Base-by-base conservation (phyloP, 2,329 filamentous ascomycete genomes). In the Cercospora beticola region DNA sequence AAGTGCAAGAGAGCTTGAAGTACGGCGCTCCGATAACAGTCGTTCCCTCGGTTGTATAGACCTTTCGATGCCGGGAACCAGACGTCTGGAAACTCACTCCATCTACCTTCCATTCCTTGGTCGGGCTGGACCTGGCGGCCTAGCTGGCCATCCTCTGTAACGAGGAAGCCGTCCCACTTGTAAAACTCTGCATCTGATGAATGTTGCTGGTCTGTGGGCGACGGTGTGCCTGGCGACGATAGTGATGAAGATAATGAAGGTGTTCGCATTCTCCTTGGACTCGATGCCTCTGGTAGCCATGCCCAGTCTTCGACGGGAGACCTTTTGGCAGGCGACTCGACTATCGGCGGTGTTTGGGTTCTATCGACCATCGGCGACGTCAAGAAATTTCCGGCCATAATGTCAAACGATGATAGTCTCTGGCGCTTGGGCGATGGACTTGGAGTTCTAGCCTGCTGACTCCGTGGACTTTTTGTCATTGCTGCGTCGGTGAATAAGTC, bases 11-110 rank as follows among this genome's bases (percentile, higher is more conserved):
- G 33, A 30, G 57, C 60, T 59, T 70, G 67, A 16, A 70, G 28
- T 14, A 60, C 26, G 9, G 70, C 62, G 28, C 58, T 68, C 1
- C 68, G 52, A 60, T 70, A 70, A 61, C 70, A 71, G 33, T 66
- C 33, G 21, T 64, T 66, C 5, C 31, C 59, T 2, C 36, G 21
- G n/a, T 74, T 74, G 26, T 31, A 0, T 4, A 73, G 49, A 18
- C 71, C 70, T 59, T 70, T 70, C 16, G 64, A 63, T 3, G n/a
- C 21, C 4, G 66, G 63, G 4, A 10, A 18, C 10, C 21, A 21
- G 2, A 68, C 28, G 4, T 46, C 12, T 21, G 67, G 67, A 58
- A 68, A 72, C 12, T 56, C 52, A 18, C 26, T 46, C 16, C 28
- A 56, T 6, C 57, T 16, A 23, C 57, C 62, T 33, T 31, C 49